phyloP scores from a whole-genome alignment of 805 yeast species.

The Candida hungchunana region DNA sequence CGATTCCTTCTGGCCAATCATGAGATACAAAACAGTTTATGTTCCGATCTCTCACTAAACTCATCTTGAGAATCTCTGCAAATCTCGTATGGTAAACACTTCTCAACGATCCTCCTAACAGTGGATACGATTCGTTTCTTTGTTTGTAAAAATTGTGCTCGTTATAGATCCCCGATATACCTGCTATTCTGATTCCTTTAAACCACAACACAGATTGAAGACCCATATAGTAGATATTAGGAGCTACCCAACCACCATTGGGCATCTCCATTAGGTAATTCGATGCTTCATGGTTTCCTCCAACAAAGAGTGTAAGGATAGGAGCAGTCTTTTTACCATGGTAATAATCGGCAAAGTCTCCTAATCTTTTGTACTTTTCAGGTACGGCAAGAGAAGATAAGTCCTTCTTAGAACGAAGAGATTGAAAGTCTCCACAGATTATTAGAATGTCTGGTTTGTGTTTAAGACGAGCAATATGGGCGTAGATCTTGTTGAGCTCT shows the following conservation, averaged over 20 bases:
- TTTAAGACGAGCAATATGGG: conserved; percentile 21
- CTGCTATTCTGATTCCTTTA: conserved; percentile 73
- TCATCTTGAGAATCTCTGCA: conserved; percentile 53
- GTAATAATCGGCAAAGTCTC: conserved; percentile 79
- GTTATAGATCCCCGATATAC: conserved; percentile 82
- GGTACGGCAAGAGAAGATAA: conserved; percentile 74
- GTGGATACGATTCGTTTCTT: conserved; percentile 45
- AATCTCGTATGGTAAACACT: conserved; percentile 68
- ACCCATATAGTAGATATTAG: conserved; percentile 82
- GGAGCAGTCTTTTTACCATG: conserved; percentile 61
- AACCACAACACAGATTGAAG: conserved; percentile 69
- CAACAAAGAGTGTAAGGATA: conserved; percentile 72
- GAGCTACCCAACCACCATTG: conserved; percentile 92
- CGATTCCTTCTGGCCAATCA: conserved; percentile 92
- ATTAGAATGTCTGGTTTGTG: conserved; percentile 53
- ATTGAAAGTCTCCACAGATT: conserved; percentile 91
- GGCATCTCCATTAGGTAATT: conserved; percentile 66
- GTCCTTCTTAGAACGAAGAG: conserved; percentile 62
- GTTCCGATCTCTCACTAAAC: conserved; percentile 30
- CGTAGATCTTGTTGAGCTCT: conserved; percentile 57
- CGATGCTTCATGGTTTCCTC: conserved; percentile 95
- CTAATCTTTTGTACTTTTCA: conserved; percentile 62
- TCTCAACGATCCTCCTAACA: conserved; percentile 40
- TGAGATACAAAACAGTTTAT: conserved; percentile 69
- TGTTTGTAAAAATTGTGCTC: conserved; percentile 40